Conservation (phyloP, 768 basidiomycete genomes). For the Rhodosporidiobolus odoratus region DNA sequence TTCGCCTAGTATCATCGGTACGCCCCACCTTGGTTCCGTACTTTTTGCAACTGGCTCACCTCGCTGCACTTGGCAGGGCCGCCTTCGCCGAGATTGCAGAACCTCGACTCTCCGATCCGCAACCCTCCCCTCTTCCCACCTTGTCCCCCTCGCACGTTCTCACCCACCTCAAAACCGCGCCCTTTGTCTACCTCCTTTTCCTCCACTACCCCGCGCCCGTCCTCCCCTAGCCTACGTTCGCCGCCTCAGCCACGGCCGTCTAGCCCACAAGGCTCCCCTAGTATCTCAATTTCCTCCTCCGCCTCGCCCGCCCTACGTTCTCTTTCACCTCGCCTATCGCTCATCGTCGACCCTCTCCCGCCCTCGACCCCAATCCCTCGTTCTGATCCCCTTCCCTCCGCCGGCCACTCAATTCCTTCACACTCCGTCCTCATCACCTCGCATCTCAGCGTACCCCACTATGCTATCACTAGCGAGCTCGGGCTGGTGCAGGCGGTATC, state of each 20-base stretch:
- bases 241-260: too few species aligned
- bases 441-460: background rate
- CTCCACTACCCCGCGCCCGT: background rate
- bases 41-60: background rate
- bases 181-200: background rate
- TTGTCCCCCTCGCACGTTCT: background rate
- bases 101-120: background rate
- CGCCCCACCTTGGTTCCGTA: background rate
- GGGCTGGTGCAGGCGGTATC: background rate
- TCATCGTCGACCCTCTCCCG: background rate
- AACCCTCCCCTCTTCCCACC: background rate
- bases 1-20: slow-evolving; percentile 3
- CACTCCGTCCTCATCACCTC: slow-evolving; percentile 1
- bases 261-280: too few species aligned
- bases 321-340: too few species aligned
- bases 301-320: background rate
- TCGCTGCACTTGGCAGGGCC: background rate
- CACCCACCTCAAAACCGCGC: background rate
- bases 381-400: background rate
- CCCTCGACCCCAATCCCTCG: background rate
- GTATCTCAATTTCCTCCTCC: background rate
- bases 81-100: background rate
- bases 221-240: background rate
- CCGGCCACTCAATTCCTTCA: too few species aligned
- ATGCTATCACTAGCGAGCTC: background rate